phyloP scores from a whole-genome alignment of 169 alveolate genomes.

The Eimeria nieschulzi region DNA sequence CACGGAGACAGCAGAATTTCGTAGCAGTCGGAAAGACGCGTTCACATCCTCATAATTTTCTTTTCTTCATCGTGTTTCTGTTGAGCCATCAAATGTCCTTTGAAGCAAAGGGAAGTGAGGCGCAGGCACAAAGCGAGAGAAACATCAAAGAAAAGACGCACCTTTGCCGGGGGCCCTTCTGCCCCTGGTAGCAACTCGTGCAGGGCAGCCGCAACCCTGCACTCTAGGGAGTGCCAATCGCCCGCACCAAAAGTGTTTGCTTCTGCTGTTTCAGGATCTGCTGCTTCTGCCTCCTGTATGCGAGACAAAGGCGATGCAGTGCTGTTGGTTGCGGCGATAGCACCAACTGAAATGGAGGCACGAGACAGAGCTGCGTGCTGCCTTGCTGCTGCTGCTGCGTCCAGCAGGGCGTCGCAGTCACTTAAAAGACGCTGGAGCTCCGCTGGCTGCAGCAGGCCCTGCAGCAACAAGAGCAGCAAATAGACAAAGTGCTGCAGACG shows the following conservation, averaged over 20 bases:
- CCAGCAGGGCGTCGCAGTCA: conserved; percentile 60
- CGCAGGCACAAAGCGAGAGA: not conserved
- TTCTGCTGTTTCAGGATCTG: not conserved
- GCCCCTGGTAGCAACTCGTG: conserved; percentile 18
- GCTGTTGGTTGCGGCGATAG: not conserved
- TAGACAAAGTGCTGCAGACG: too few relatives aligned
- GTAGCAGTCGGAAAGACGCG: too few relatives aligned
- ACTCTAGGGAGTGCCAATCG: conserved; percentile 63
- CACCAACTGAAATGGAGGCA: not conserved
- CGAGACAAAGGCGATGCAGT: not conserved
- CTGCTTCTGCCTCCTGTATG: not conserved
- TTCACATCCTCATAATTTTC: too few relatives aligned
- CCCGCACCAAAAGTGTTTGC: not conserved
- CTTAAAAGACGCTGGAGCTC: conserved; percentile 39
- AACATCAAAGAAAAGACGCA: not conserved
- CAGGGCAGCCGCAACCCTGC: conserved; percentile 31
- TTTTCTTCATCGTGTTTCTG: too few relatives aligned
- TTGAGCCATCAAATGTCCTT: too few relatives aligned
- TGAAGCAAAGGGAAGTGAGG: too few relatives aligned
- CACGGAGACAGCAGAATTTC: not conserved
- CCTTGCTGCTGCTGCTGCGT: conserved; percentile 58
- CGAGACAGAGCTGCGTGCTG: conserved; percentile 34
- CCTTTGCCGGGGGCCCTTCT: conserved; percentile 62
- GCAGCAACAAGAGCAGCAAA: conserved; percentile 28
- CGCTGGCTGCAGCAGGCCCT: conserved; percentile 46